Evolutionary conservation across 768 basidiomycete genomes (phyloP), one percentile per base, ranked within the genome.

Genomic region (Cystobasidium onofrii): DNA sequence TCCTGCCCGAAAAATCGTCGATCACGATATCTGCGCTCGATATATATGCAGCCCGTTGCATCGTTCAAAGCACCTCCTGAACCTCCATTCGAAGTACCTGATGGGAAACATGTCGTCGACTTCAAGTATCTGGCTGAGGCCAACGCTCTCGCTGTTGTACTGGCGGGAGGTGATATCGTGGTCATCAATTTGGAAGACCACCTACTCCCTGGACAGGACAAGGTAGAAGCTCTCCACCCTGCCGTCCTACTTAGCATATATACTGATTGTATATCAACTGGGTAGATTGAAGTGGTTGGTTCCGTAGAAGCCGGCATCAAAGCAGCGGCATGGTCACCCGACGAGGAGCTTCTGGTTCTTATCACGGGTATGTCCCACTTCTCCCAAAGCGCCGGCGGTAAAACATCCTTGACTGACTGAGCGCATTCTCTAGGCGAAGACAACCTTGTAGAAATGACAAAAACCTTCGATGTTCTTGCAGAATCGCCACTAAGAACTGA

Each of bases 271-370:
- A 17, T 9, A 1, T 34, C 46, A 34, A 23, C 62, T 1, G 25
- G 39, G 18, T 69, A 90, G 89, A 82, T 86, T 54, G 91, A 94
- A 76, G 85, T 92, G 17, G 88, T 94, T 69, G 95, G 95, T 18
- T 88, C 88, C 0, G 86, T 98, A 7, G 94, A 96, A 70, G 84
- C 87, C 13, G 92, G 91, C 0, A 88, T 99, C 63, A 81, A 86
- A 34, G 88, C 89, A 0, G 93, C 91, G 13, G 83, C 86, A 15
- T 98, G 95, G 94, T 88, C 88, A 75, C 92, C 95, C 2, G 96
- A 99, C 80, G 91, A 95, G 70, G 87, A 90, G 9, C 82, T 91
- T n/a, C 83, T 99, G 15, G 87, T 87, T 0, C 83, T 97, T 25
- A 84, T 90, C 6, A 96, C 92, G 54, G 90, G 92, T 88, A 74